Percentiles rank a stretch among this genome's conserved stretches.
Evolutionary conservation across 345 rosid species (phyloP).

Genomic region (Gossypioides kirkii): DNA sequence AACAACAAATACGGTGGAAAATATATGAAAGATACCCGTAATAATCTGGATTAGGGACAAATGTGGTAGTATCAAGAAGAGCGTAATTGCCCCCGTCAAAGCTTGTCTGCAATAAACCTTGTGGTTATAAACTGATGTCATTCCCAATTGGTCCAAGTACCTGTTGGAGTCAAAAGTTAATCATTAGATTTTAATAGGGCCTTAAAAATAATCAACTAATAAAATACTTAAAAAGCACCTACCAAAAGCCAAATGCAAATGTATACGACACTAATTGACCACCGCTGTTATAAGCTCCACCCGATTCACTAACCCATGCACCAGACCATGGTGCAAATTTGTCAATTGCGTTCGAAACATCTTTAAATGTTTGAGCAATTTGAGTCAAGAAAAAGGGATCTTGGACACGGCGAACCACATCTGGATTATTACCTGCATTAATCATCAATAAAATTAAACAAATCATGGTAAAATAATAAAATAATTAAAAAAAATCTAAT

Average conservation of each 20-base stretch:
- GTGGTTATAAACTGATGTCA: too few species aligned
- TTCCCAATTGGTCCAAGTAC: too few species aligned
- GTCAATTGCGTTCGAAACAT: constrained; percentile 18
- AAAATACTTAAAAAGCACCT: neutral
- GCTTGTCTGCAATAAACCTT: constrained; percentile 44
- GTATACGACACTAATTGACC: constrained; percentile 54
- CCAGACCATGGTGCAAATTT: constrained; percentile 44
- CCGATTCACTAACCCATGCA: constrained; percentile 68
- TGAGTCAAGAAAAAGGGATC: constrained; percentile 23
- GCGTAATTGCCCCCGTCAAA: constrained; percentile 61
- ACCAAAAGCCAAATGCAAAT: constrained; percentile 65
- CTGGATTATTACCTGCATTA: too few species aligned
- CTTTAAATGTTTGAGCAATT: constrained; percentile 42
- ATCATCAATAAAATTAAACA: too few species aligned
- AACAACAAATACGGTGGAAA: too few species aligned
- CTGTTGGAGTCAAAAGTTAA: too few species aligned
- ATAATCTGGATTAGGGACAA: constrained; percentile 65
- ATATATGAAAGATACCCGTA: constrained; percentile 24
- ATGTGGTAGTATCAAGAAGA: constrained; percentile 28
- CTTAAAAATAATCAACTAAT: neutral
- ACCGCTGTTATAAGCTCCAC: constrained; percentile 73
- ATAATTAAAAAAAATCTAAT: too few species aligned
- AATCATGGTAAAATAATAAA: too few species aligned
- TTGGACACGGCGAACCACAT: constrained; percentile 20
- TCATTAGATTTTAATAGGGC: too few species aligned